Base-by-base conservation (phyloP, 495 filamentous ascomycete species). In the Penicillium simplicissimum region DNA sequence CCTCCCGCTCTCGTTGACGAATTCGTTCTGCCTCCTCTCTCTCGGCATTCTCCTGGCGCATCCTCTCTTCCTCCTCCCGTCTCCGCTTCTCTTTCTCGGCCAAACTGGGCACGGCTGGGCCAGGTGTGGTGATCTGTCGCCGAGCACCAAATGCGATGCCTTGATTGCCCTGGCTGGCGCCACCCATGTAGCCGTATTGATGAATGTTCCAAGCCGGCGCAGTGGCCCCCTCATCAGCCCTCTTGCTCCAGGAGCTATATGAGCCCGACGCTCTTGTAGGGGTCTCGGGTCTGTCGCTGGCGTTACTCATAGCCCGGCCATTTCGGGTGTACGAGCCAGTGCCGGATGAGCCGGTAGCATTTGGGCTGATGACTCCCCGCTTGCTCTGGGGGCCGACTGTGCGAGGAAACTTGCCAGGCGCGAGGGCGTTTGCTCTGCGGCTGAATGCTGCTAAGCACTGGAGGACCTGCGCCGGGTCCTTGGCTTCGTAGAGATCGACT, bases 111-210 rank as follows among this genome's bases (percentile, higher is more conserved):
- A 97, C 91, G 62, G 85, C 69, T 8, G 96, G 96, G 34, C 82
- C 82, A 9, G 91, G 84, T 62, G 82, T 90, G 1, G 95, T 98
- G 66, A 99, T 98, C 75, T 99, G 96, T 45, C 96, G 83, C 59
- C 92, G 85, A 23, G 86, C 90, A 54, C 96, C 96, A 71, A 97
- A 99, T 7, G 90, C 84, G 62, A 99, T 88, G 19, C 96, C 96
- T 61, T 97, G 86, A 68, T 96, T 98, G 7, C 90, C 94, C 74
- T 99, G 96, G 66, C 90, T 96, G 8, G 96, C 96, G 33, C 96
- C 96, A 52, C 96, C 96, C 91, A 98, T 95, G 74, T 97, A 98
- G 10, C 95, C 94, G 65, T 98, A 99, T 68, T 99, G 96, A 42
- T 94, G 91, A 59, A 98, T 97, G 68, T 99, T 98, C 96, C 96